Base-by-base conservation (phyloP, 1,284 basidiomycete species). In the Agroathelia rolfsii region DNA sequence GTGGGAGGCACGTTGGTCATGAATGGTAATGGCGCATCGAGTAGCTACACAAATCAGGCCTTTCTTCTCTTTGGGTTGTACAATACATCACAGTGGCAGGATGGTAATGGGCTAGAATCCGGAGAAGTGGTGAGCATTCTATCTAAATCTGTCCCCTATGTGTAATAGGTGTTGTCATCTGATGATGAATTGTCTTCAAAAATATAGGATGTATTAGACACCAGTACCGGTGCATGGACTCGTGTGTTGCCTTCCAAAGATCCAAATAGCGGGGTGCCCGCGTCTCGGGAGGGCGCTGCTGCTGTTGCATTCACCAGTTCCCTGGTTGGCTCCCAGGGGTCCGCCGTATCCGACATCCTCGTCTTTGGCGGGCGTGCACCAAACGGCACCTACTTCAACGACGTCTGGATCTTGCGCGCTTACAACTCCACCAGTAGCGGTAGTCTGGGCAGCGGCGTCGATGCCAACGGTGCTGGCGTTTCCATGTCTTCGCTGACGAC, bases 331-430 rank as follows among this genome's bases (percentile, higher is more conserved):
- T 43, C 46, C 6, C 56, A 64, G 22, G 61, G 66, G 14, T 51
- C 47, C 20, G 45, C 47, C n/a, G 70, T 66, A 20, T 64, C 79
- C 16, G 84, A 87, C 48, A 79, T 71, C n/a, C 65, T 87, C 29
- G 69, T 87, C 8, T 87, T 82, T 45, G 83, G 83, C 28, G 83
- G 83, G 16, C 66, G 69, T 43, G 79, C 83, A 50, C 58, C 61
- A 21, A 50, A 58, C 33, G 83, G 83, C 12, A 69, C 62, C 24
- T 76, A 81, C 47, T 60, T 84, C 3, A 65, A 70, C 26, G 83
- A 87, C 32, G 48, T 87, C 6, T 87, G 83, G 83, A 50, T 87
- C 11, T 59, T 87, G 39, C 63, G 84, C 32, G 69, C 78, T 2
- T 85, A 85, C 50, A 62, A 65, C 37, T 78, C 61, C 6, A 53